phyloP scores from a whole-genome alignment of 1,284 basidiomycete genomes.

The Neolentinus lepideus region DNA sequence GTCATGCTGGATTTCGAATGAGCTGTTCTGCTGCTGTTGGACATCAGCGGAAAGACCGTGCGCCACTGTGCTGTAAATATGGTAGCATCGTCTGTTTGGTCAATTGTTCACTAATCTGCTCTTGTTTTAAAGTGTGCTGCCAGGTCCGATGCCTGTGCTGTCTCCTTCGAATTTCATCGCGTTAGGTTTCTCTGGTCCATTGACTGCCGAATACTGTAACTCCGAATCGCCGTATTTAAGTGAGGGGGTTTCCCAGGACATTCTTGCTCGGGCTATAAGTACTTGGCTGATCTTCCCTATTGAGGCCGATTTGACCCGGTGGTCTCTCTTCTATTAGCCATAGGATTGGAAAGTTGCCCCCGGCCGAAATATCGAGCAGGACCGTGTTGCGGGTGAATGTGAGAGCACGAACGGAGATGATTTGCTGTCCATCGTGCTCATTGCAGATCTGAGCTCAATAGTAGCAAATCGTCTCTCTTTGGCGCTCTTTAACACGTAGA shows the following conservation, averaged over 20 bases:
- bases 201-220: not conserved
- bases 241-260: not conserved
- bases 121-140: too few relatives aligned
- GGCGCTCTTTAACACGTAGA: not conserved
- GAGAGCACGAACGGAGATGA: not conserved
- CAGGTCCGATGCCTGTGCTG: too few relatives aligned
- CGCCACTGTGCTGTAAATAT: too few relatives aligned
- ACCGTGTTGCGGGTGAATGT: not conserved
- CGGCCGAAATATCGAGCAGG: not conserved
- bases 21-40: too few relatives aligned
- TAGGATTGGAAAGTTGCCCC: not conserved
- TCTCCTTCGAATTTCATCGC: not conserved
- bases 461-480: not conserved
- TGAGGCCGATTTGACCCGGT: not conserved
- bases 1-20: too few relatives aligned
- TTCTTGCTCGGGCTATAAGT: not conserved
- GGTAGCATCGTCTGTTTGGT: too few relatives aligned
- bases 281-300: not conserved
- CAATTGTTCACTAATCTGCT: too few relatives aligned
- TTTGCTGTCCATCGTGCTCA: not conserved
- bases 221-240: not conserved
- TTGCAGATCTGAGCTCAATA: not conserved
- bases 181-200: not conserved
- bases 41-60: too few relatives aligned
- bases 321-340: not conserved